Base-by-base conservation (phyloP, 2,329 filamentous ascomycete genomes). In the Hymenotorrendiella dingleyae region DNA sequence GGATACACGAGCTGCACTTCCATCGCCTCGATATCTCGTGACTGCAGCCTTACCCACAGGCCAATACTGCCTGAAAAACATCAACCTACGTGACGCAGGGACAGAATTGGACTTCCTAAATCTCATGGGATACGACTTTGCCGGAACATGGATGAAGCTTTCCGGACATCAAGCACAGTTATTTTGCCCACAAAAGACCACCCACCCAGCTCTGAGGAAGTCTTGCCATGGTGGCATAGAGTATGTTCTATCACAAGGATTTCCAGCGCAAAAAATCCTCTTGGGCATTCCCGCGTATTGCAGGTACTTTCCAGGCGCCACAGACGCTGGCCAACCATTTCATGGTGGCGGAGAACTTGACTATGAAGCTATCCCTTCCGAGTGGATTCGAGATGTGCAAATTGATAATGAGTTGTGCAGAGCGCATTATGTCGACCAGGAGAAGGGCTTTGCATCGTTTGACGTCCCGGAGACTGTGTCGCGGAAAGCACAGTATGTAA, bases 51-150 rank as follows among this genome's bases (percentile, higher is more conserved):
- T 38, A 10, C 36, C 36, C 12, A 29, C 22, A 2, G 36, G 36
- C 6, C 11, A 29, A 9, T 38, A 38, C 36, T 38, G 36, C 14
- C 16, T 38, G 3, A 38, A 29, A 24, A 38, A 38, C 17, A 38
- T 29, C 24, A 29, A 29, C 14, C 26, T 38, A 4, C 17, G 20
- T n/a, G 36, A 27, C 11, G 26, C 36, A 27, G 23, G 23, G 4
- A 9, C 4, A 21, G 24, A 38, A 20, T 24, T 38, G 7, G 24
- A 29, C 24, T 20, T 38, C 17, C 24, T 38, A 8, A 38, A 38
- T 9, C 36, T 38, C 36, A 38, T 38, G 36, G 24, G 23, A n/a
- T 38, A 38, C 17, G 36, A 38, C 11, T 38, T 38, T 24, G 20
- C 26, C 14, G 24, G 36, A 9, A 3, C 23, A 12, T 38, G 36